A percentile compares a stretch with the other conserved stretches of the same genome.
Conservation (phyloP, 106 monocot genomes). For the Gastrodia elata region DNA sequence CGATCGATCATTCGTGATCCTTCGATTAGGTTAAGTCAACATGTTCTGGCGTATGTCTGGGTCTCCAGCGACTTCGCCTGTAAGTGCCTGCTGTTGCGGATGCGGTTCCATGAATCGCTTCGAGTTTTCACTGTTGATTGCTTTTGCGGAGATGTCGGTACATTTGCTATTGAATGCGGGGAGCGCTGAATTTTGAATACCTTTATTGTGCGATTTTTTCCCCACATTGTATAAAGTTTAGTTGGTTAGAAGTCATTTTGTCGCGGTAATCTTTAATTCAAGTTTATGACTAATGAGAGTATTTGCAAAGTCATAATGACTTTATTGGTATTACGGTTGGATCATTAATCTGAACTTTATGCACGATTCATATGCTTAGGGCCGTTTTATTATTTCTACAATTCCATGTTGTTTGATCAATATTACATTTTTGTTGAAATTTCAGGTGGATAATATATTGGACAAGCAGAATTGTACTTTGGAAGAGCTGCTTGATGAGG, state of each 20-base stretch:
- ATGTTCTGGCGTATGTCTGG: conserved; percentile 2
- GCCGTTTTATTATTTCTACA: neutral
- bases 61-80: neutral
- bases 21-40: conserved; percentile 1
- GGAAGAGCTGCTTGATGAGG: conserved; percentile 42
- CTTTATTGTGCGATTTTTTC: neutral
- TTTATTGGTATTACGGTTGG: neutral
- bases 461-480: conserved; percentile 31
- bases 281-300: neutral
- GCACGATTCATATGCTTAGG: neutral
- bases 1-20: neutral
- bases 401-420: neutral
- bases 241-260: neutral
- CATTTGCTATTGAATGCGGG: neutral
- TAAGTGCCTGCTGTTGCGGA: neutral
- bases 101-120: neutral
- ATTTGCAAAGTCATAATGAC: neutral
- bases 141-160: neutral
- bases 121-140: neutral
- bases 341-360: neutral
- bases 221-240: neutral
- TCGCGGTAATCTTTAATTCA: neutral
- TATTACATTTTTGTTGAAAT: neutral
- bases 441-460: conserved; percentile 32
- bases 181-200: neutral